Percentiles rank a stretch among this genome's conserved stretches.
Conservation (phyloP, 768 basidiomycete genomes). For the Baorangia bicolor region DNA sequence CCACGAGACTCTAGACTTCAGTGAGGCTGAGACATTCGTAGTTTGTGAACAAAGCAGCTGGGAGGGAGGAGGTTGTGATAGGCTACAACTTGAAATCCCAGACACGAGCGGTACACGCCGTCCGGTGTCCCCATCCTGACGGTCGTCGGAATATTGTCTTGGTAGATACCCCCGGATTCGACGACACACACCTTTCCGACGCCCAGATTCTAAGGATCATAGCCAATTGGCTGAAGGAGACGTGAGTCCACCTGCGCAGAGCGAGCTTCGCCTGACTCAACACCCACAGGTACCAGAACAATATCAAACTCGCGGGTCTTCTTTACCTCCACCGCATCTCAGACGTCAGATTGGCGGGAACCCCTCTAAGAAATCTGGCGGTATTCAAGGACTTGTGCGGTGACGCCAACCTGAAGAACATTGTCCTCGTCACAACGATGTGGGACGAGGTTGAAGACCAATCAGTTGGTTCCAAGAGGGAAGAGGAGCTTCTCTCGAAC, state of each 20-base stretch:
- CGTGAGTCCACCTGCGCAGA: slow-evolving; percentile 1
- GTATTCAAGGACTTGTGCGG: slow-evolving; percentile 16
- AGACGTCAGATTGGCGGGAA: slow-evolving; percentile 10
- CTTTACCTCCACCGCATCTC: slow-evolving; percentile 17
- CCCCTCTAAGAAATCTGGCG: slow-evolving; percentile 5
- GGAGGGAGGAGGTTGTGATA: background rate
- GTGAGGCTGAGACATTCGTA: background rate
- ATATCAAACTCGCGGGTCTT: slow-evolving; percentile 12
- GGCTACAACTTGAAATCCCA: slow-evolving; percentile 2
- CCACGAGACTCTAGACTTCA: background rate
- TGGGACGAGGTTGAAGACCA: slow-evolving; percentile 12
- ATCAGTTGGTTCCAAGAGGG: slow-evolving; percentile 6
- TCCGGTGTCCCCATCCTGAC: slow-evolving; percentile 16
- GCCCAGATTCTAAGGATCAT: slow-evolving; percentile 8
- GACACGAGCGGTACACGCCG: slow-evolving; percentile 3
- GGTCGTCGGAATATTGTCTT: slow-evolving; percentile 12
- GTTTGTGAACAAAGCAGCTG: slow-evolving; percentile 15
- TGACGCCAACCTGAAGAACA: slow-evolving; percentile 7
- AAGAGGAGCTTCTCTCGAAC: slow-evolving; percentile 7
- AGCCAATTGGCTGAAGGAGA: slow-evolving; percentile 16
- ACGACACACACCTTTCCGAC: slow-evolving; percentile 14
- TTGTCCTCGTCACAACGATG: slow-evolving; percentile 22
- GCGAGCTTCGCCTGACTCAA: background rate
- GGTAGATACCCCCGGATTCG: slow-evolving; percentile 20
- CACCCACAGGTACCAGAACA: slow-evolving; percentile 2